These are phyloP conservation scores for Beauveria rudraprayagi DNA, from an alignment of 2,329 filamentous ascomycete species.

Conservation along the genomic window DNA sequence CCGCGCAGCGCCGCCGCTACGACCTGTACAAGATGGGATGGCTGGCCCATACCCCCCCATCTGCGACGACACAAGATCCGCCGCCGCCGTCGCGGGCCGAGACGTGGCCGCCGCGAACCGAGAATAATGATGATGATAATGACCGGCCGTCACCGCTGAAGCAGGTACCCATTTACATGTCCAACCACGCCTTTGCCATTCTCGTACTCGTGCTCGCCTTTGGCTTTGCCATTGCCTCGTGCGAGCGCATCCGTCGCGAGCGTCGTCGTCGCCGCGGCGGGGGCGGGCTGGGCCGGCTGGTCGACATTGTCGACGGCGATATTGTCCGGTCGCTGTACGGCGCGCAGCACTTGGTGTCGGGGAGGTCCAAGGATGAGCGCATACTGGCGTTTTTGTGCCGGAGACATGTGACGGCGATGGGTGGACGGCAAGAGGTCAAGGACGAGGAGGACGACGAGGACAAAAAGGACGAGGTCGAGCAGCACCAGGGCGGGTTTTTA, in stretches of 20 bases:
- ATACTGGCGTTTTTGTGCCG: slow-evolving; percentile 15
- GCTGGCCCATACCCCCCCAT: background rate
- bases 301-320: slow-evolving; percentile 6
- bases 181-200: slow-evolving; percentile 13
- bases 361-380: slow-evolving; percentile 15
- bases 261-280: slow-evolving; percentile 26
- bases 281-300: background rate
- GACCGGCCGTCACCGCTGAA: slow-evolving; percentile 14
- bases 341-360: background rate
- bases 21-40: slow-evolving; percentile 12
- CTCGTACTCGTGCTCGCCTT: slow-evolving; percentile 11
- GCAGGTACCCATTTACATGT: slow-evolving; percentile 10
- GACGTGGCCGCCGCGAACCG: no score
- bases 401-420: background rate
- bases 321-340: slow-evolving; percentile 3
- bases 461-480: no score
- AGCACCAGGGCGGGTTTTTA: background rate
- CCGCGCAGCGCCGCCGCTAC: slow-evolving; percentile 10
- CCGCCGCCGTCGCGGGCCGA: no score
- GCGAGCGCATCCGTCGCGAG: background rate
- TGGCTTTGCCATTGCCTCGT: slow-evolving; percentile 6
- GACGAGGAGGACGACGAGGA: no score
- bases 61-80: background rate
- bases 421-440: background rate
- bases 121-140: no score